phyloP scores from a whole-genome alignment of 352 stramenopile genomes.

The Phytophthora citricola region DNA sequence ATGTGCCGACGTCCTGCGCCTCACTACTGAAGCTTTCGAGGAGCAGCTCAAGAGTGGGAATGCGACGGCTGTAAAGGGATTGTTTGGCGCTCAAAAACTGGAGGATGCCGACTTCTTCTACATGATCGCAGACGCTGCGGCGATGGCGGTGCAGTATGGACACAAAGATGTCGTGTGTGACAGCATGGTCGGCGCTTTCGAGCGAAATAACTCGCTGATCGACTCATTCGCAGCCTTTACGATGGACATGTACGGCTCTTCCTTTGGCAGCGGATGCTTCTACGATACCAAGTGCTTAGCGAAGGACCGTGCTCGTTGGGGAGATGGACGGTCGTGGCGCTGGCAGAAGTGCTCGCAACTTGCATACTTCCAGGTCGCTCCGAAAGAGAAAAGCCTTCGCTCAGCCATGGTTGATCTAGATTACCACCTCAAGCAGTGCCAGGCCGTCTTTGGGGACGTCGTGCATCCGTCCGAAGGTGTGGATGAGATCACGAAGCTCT shows the following conservation, averaged over 20 bases:
- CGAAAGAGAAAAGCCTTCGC: slow-evolving; percentile 61
- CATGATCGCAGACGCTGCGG: slow-evolving; percentile 88
- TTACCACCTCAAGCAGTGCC: slow-evolving; percentile 86
- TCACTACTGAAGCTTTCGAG: slow-evolving; percentile 75
- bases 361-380: slow-evolving; percentile 88
- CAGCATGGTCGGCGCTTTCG: slow-evolving; percentile 57
- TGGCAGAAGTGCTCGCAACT: slow-evolving; percentile 90
- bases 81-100: slow-evolving; percentile 69
- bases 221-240: slow-evolving; percentile 85
- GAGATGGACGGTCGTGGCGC: slow-evolving; percentile 83
- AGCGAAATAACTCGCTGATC: slow-evolving; percentile 58
- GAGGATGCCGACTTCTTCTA: slow-evolving; percentile 89
- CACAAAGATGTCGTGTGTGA: slow-evolving; percentile 83
- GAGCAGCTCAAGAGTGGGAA: slow-evolving; percentile 57
- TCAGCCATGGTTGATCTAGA: slow-evolving; percentile 70
- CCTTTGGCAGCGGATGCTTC: slow-evolving; percentile 83
- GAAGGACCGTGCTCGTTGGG: slow-evolving; percentile 58
- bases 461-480: slow-evolving; percentile 69
- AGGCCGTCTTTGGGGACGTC: slow-evolving; percentile 70
- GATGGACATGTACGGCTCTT: slow-evolving; percentile 75
- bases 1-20: slow-evolving; percentile 69
- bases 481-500: slow-evolving; percentile 68
- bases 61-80: slow-evolving; percentile 58
- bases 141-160: slow-evolving; percentile 91
- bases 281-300: slow-evolving; percentile 83